Conservation (phyloP, 306 rosid species). For the Medicago lupulina region DNA sequence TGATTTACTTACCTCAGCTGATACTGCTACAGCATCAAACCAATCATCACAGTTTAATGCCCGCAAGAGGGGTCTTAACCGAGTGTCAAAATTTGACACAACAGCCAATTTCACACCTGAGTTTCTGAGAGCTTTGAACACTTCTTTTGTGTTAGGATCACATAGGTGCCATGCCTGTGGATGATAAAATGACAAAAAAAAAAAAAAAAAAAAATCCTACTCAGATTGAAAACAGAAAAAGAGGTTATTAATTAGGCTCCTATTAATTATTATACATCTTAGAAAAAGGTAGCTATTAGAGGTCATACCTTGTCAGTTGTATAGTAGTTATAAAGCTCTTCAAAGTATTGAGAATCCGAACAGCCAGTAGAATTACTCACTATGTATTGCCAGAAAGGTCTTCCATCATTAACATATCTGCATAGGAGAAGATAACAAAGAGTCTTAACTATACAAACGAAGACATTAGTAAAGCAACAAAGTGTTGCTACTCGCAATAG, state of each 20-base stretch:
- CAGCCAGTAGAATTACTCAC: constrained; percentile 94
- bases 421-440: constrained; percentile 38
- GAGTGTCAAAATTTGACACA: constrained; percentile 93
- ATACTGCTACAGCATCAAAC: constrained; percentile 98
- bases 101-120: constrained; percentile 84
- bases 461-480: background rate
- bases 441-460: constrained; percentile 25
- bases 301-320: constrained; percentile 78
- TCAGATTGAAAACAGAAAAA: background rate
- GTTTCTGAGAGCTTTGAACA: constrained; percentile 72
- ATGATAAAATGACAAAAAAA: constrained; percentile 30
- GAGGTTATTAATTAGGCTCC: too few relatives aligned
- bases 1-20: constrained; percentile 76
- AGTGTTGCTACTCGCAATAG: background rate
- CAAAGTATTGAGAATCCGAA: constrained; percentile 91
- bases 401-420: constrained; percentile 95
- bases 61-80: constrained; percentile 81
- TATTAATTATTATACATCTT: background rate
- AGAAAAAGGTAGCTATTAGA: constrained; percentile 20
- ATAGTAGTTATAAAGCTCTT: constrained; percentile 87
- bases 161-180: constrained; percentile 94
- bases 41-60: constrained; percentile 84
- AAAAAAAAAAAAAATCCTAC: constrained; percentile 26
- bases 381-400: constrained; percentile 97
- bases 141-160: constrained; percentile 83